These are phyloP conservation scores for Musa schizocarpa DNA, from an alignment of 176 grass and related monocot genomes.

Conservation along the genomic window DNA sequence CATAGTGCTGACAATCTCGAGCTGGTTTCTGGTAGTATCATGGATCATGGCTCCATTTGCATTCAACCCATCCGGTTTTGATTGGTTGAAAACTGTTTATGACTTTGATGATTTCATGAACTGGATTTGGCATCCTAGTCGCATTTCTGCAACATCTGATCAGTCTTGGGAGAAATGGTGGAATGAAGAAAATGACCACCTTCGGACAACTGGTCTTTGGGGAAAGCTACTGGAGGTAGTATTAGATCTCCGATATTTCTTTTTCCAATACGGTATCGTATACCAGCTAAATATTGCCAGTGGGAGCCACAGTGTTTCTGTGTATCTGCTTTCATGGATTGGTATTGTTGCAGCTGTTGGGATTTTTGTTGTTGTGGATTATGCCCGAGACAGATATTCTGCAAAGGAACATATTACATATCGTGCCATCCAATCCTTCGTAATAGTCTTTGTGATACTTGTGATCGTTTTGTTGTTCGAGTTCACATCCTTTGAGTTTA, in stretches of 20 bases:
- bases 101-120: slow-evolving; percentile 95
- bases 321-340: slow-evolving; percentile 94
- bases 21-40: slow-evolving; percentile 87
- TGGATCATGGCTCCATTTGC: slow-evolving; percentile 98
- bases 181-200: slow-evolving; percentile 92
- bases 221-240: slow-evolving; percentile 89
- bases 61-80: slow-evolving; percentile 97
- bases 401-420: slow-evolving; percentile 83
- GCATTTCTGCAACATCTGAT: slow-evolving; percentile 77
- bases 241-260: slow-evolving; percentile 91
- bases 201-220: slow-evolving; percentile 84
- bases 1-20: slow-evolving; percentile 84
- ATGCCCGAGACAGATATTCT: slow-evolving; percentile 66
- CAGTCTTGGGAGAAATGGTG: slow-evolving; percentile 98
- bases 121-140: slow-evolving; percentile 85
- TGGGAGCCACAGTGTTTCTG: slow-evolving; percentile 56
- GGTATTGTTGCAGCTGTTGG: slow-evolving; percentile 60
- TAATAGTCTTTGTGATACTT: slow-evolving; percentile 52
- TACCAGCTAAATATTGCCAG: slow-evolving; percentile 83
- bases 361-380: slow-evolving; percentile 61
- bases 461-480: slow-evolving; percentile 68
- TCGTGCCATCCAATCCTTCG: slow-evolving; percentile 45
- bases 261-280: slow-evolving; percentile 92
- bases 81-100: slow-evolving; percentile 99
- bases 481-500: slow-evolving; percentile 67